Evolutionary conservation across 139 green algal genomes (phyloP), one percentile per base, ranked within the genome.

Genomic region (Chlamydomonas sp.): DNA sequence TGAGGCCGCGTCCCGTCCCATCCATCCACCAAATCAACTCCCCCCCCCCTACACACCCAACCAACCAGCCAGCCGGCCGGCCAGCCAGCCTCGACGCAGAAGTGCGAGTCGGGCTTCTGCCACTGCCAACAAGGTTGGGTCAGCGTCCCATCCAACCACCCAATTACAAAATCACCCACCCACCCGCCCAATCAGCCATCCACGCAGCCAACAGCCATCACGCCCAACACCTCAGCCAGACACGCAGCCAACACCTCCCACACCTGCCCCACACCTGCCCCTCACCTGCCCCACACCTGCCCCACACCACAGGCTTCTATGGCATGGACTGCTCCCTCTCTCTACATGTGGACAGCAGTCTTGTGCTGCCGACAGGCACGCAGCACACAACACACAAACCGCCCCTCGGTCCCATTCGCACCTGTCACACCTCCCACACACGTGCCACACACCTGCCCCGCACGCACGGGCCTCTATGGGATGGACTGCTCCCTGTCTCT

Each of bases 401-500:
- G n/a, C n/a, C 3, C 28, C 8, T 48, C 48, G 59, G 28, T 30
- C 33, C 48, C 20, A 5, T 67, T 34, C 59, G 13, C 26, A 35
- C 5, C 29, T 2, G 48, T 20, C 33, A 3, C 59, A 30, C 30
- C 34, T 67, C 34, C 31, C 39, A n/a, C n/a, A n/a, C n/a, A n/a
- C n/a, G n/a, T n/a, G n/a, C n/a, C n/a, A n/a, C n/a, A n/a, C n/a
- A n/a, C n/a, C n/a, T n/a, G n/a, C n/a, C n/a, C n/a, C n/a, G n/a
- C n/a, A n/a, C n/a, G n/a, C n/a, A n/a, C 73, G 74, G 73, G 73
- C 30, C 37, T 64, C 36, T 79, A 63, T 54, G 73, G 73, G 3
- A n/a, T 48, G 3, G 73, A 79, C 59, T 79, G 73, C 73, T 65
- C 73, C 0, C 73, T 79, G 22, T 79, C 73, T 0, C 26, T 72